Base-by-base conservation (phyloP, 2,329 filamentous ascomycete species). In the Aspergillus glaucus region DNA sequence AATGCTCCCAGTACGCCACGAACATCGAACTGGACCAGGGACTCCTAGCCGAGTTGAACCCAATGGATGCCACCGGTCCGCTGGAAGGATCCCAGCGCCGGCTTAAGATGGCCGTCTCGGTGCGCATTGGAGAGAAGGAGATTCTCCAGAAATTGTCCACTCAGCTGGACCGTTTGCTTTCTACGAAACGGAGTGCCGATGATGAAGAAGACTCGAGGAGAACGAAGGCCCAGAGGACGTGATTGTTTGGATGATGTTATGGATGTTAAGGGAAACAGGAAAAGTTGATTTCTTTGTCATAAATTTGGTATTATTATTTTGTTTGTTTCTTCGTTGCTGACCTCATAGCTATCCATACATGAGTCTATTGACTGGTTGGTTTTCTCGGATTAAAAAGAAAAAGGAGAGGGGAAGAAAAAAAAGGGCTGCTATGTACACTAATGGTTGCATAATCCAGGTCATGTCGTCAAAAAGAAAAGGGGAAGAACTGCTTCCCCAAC, bases 61-160 rank as follows among this genome's bases (percentile, higher is more conserved):
- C 58, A 47, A 57, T 50, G 10, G 51, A 55, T 61, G 64, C 49
- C 56, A 65, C 63, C 53, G 60, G 52, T 22, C 40, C 62, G 14
- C 58, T 69, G 26, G 69, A 77, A 44, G 64, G 55, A 45, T 60
- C 55, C 9, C 28, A 49, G 17, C 61, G 61, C 21, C 69, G 71
- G 28, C 59, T 65, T 12, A 72, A 68, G 40, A 86, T 87, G 82
- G 87, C 87, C 0, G 60, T 83, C 19, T 71, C 79, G 45, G 85
- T 90, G 32, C 79, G 87, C 50, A 68, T 84, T 2, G 87, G 87
- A 12, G 87, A 92, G 68, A 89, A 89, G 65, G 75, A 77, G 56
- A 72, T 91, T 5, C 62, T 90, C 21, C 68, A 74, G 48, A 75
- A 81, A 59, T 74, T 82, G 1, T 73, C 78, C 50, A 56, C 52